Evolutionary conservation across 164 flowering plant genomes (phyloP), one percentile per base, ranked within the genome.

Genomic region (Umbilicus rupestris): DNA sequence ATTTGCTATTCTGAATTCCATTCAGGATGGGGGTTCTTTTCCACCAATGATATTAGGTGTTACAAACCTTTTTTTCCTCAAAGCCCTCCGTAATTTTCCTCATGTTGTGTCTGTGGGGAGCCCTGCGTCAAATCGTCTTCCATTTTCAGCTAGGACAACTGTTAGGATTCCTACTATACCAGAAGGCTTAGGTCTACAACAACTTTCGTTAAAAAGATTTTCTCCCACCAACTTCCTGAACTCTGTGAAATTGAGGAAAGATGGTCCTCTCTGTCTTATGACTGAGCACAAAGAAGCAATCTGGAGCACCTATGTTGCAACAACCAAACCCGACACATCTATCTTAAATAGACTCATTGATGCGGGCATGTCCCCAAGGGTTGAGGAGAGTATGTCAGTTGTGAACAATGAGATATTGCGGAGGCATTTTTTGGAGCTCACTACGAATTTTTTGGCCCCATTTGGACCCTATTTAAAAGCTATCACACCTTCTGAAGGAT

Each of bases 321-420:
- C 78, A 63, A 90, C 87, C 12, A 92, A 92, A 75, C 98, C 99
- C 9, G 98, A 95, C 75, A 90, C 97, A 50, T 84, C 96, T 71
- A 81, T 95, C 67, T 73, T 95, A 76, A 95, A 95, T 77, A 84
- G 98, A 75, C 96, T 95, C 69, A 73, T 92, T 74, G 97, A 95
- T 80, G 99, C 92, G n/a, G 99, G 98, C 58, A 68, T 87, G 79
- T 86, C 89, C 26, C 89, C 97, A 1, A 82, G 94, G 78, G 85
- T 90, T 73, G 99, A 90, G 78, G 99, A 90, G 78, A 92, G 98
- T 1, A 90, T 95, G 98, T 90, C 99, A 26, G 94, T 95, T 70
- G 97, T 95, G 37, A 95, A 95, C 78, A 95, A 92, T 77, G 99
- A 95, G 78, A 90, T 95, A 65, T 72, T 95, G 72, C 87, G 96